Base-by-base conservation (phyloP, 805 yeast genomes). In the Candida methanosorbosa region DNA sequence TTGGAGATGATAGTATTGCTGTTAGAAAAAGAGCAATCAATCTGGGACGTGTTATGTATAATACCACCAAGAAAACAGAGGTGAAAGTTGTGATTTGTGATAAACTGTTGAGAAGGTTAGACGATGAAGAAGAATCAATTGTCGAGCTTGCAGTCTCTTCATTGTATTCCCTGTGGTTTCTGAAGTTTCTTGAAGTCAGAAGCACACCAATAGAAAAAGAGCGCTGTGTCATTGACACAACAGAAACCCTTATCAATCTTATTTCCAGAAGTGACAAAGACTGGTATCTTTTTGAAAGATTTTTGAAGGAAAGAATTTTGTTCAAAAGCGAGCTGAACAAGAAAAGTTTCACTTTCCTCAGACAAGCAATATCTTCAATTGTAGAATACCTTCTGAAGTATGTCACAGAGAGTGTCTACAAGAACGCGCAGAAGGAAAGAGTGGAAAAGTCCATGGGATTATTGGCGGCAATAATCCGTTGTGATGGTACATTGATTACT, bases 111-210 rank as follows among this genome's bases (percentile, higher is more conserved):
- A 56, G 60, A 39, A 60, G 78, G 38, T 40, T 75, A 1, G 81
- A 81, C 35, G 95, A 84, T 50, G 88, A 80, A 40, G 94, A 86
- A 42, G 77, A 72, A 25, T 38, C 58, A 1, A 61, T 76, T 1
- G 56, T 64, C 8, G 73, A 69, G 1, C 42, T 60, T 7, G 67
- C 78, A 0, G n/a, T n/a, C n/a, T n/a, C n/a, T n/a, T n/a, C n/a
- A n/a, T n/a, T n/a, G n/a, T n/a, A n/a, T n/a, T n/a, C 61, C 1
- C 37, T 63, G 15, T 61, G 72, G 63, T 63, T 71, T 27, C 27
- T 16, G 17, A 21, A 20, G 18, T 20, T 29, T 5, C 18, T 20
- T n/a, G n/a, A n/a, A n/a, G n/a, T n/a, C n/a, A n/a, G n/a, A n/a
- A n/a, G n/a, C n/a, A n/a, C n/a, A n/a, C n/a, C n/a, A n/a, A n/a